Evolutionary conservation across 2,329 filamentous ascomycete species (phyloP), one percentile per base, ranked within the genome.

Genomic region (Fusarium compactum): DNA sequence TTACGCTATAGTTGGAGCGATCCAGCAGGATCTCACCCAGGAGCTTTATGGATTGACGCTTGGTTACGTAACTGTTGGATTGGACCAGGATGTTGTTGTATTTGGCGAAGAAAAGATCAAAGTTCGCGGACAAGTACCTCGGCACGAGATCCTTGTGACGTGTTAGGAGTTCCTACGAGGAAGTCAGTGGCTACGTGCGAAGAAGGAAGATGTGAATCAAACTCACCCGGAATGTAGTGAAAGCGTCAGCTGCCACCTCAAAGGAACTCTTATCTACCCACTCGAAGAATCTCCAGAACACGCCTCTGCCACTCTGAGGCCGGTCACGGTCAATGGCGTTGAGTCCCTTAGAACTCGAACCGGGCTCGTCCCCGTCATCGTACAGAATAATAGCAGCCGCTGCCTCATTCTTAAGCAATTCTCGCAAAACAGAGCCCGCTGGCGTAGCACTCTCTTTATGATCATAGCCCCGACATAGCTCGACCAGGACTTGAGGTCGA

Each of bases 251-350:
- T 75, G 94, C 95, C 71, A 98, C 93, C 83, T 99, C 96, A 77
- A 99, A 99, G 30, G 92, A 95, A 74, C 94, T 94, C 81, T 94
- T 94, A 82, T 98, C 95, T 76, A 99, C 97, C 94, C 95, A 99
- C 67, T 92, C 90, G 78, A 99, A 98, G 82, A 98, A 98, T 48
- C 89, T 91, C 96, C 96, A 99, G 79, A 99, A 98, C 3, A 98
- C 90, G 5, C 95, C 95, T 46, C 90, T 87, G 15, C 95, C 95
- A 48, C 88, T 91, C 74, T 96, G 92, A 34, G 88, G 89, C 43
- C 89, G 82, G 65, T 93, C 91, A 48, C 91, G 89, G 75, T 96
- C 92, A 67, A 98, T 92, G 24, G 89, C 90, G 54, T 87, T 90
- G 41, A 97, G 85, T 44, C 94, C 92, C 69, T 94, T 90, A n/a